A percentile compares a stretch with the other conserved stretches of the same genome.
These are phyloP conservation scores for Rhodotorula mucilaginosa DNA, from an alignment of 1,284 basidiomycete genomes.

Conservation along the genomic window DNA sequence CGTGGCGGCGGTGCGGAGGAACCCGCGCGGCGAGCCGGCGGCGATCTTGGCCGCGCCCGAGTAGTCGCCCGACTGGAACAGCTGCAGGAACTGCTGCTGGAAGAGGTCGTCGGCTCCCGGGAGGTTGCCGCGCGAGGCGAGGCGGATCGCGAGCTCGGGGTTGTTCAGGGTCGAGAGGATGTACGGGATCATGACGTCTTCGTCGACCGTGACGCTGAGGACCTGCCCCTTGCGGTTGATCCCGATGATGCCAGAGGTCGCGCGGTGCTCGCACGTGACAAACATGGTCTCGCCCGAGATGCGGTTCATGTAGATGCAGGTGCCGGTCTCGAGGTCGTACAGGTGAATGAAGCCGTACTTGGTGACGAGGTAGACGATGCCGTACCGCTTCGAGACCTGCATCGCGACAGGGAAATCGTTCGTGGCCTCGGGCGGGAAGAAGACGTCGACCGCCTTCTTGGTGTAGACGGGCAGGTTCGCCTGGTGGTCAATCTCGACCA, in stretches of 20 bases:
- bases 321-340: slow-evolving; percentile 97
- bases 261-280: slow-evolving; percentile 94
- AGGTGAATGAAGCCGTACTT: slow-evolving; percentile 99
- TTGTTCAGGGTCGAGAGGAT: slow-evolving; percentile 91
- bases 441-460: slow-evolving; percentile 99
- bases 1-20: slow-evolving; percentile 89
- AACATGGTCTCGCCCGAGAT: slow-evolving; percentile 99
- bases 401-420: slow-evolving; percentile 99
- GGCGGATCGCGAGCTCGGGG: slow-evolving; percentile 95
- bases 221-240: slow-evolving; percentile 99
- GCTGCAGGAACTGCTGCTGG: slow-evolving; percentile 88
- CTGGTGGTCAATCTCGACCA: slow-evolving; percentile 97
- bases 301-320: slow-evolving; percentile 99
- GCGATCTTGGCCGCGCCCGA: slow-evolving; percentile 98
- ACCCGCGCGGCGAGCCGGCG: slow-evolving; percentile 94
- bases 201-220: slow-evolving; percentile 93
- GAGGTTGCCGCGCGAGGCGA: slow-evolving; percentile 93
- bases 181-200: slow-evolving; percentile 93
- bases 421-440: slow-evolving; percentile 96
- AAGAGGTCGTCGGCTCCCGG: slow-evolving; percentile 98
- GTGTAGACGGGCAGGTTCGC: slow-evolving; percentile 87
- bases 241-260: slow-evolving; percentile 92
- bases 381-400: slow-evolving; percentile 97
- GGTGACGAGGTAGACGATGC: slow-evolving; percentile 95
- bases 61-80: slow-evolving; percentile 88